Conservation (phyloP, 495 filamentous ascomycete species). For the Aeminium ludgeri region DNA sequence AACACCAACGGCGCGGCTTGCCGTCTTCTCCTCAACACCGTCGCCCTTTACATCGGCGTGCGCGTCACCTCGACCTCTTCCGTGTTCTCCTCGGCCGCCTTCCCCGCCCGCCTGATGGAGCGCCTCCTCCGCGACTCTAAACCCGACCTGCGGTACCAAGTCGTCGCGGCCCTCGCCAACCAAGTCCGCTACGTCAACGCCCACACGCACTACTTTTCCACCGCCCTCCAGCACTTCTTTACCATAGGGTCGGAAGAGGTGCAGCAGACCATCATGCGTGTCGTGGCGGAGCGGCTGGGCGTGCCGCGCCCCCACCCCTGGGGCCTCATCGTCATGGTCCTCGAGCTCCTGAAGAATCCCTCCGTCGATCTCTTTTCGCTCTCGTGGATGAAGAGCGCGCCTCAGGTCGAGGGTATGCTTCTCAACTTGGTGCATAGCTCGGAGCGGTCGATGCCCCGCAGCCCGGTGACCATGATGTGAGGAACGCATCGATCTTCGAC, state of each 20-base stretch:
- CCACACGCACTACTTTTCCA: constrained; percentile 85
- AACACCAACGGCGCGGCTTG: constrained; percentile 14
- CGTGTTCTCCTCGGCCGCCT: constrained; percentile 49
- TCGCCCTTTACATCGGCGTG: constrained; percentile 68
- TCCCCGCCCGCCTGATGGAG: constrained; percentile 59
- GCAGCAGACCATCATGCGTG: constrained; percentile 73
- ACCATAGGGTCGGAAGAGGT: constrained; percentile 68
- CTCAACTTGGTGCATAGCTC: constrained; percentile 7
- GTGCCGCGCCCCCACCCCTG: constrained; percentile 91
- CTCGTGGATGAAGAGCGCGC: constrained; percentile 74
- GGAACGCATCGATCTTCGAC: no score
- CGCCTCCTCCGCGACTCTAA: constrained; percentile 54
- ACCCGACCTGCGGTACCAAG: constrained; percentile 68
- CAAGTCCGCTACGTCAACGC: constrained; percentile 81
- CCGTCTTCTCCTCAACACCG: constrained; percentile 50
- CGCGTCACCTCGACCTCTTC: constrained; percentile 44
- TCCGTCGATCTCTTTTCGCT: constrained; percentile 81
- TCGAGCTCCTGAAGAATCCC: constrained; percentile 82
- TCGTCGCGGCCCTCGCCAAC: constrained; percentile 72
- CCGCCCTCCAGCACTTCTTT: constrained; percentile 74
- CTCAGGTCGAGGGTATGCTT: constrained; percentile 42
- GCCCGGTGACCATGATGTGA: background rate
- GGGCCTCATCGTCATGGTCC: constrained; percentile 78
- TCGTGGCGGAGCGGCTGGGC: constrained; percentile 72
- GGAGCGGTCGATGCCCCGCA: constrained; percentile 3